Base-by-base conservation (phyloP, 1,139 yeast genomes). In the Nakaseomyces uthaithaninus region DNA sequence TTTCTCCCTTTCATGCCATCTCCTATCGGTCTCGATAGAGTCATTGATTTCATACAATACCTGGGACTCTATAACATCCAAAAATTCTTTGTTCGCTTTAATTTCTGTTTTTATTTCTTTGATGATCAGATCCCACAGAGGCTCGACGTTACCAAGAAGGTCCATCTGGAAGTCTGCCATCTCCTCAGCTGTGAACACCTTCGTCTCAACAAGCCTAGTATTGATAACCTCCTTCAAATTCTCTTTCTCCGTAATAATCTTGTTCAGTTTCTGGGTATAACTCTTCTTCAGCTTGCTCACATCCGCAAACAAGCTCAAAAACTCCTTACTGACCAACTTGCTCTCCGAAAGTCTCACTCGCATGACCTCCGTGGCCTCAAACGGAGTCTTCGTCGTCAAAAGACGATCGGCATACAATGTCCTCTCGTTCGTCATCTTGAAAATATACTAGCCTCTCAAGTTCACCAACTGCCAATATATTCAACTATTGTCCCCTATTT, bases 71-170 rank as follows among this genome's bases (percentile, higher is more conserved):
- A 80, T 59, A 45, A 65, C 68, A 44, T 71, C 68, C 46, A 72
- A 69, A 38, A 74, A 64, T 24, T 66, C 59, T 43, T 75, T 79
- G 52, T 72, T 72, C 20, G 74, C 63, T 33, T 67, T 65, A 39
- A 74, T 64, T 50, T 79, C 83, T 27, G 69, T 64, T 48, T 71
- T 67, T 27, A 80, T 60, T 33, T 73, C 68, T 27, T 66, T 66
- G 27, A 79, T 59, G 36, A 76, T 65, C 35, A 76, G 69, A 46
- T 68, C 67, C 84, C 85, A 80, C 41, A 78, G 57, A 36, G 69
- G 70, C 24, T 71, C 67, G 39, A 76, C 64, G 37, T 73, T 64
- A 16, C 82, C 82, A 44, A 75, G 68, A 3, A 69, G 62, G 42
- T 68, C 70, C 40, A 77, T 70, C 33, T 65, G 64, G 28, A 62